phyloP scores from a whole-genome alignment of 306 rosid species.

The Hippophae tibetana region DNA sequence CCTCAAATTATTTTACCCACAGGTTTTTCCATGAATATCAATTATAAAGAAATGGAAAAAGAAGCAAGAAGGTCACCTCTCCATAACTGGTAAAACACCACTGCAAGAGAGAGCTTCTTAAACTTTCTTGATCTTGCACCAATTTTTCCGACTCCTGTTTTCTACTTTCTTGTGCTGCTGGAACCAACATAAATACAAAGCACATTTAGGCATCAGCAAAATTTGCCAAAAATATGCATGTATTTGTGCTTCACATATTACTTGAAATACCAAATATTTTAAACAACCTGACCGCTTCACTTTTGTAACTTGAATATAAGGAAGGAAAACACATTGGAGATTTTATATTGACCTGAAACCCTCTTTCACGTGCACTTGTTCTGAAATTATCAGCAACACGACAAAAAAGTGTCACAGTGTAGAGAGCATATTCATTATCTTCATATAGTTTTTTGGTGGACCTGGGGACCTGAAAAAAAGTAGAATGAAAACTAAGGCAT shows the following conservation, averaged over 20 bases:
- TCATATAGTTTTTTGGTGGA: slow-evolving; percentile 76
- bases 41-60: slow-evolving; percentile 5
- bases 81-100: slow-evolving; percentile 92
- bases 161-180: slow-evolving; percentile 66
- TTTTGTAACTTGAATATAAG: slow-evolving; percentile 9
- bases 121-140: slow-evolving; percentile 68
- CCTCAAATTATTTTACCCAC: too few species aligned
- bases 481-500: slow-evolving; percentile 25
- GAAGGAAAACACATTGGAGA: background rate
- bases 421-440: slow-evolving; percentile 91
- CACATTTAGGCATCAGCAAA: background rate
- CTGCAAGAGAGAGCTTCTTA: slow-evolving; percentile 75
- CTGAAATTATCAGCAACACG: slow-evolving; percentile 85
- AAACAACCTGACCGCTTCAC: background rate
- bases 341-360: slow-evolving; percentile 59
- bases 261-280: background rate
- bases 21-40: too few species aligned
- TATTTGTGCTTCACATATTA: background rate
- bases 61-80: slow-evolving; percentile 40
- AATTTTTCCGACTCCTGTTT: slow-evolving; percentile 73
- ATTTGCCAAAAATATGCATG: slow-evolving; percentile 5
- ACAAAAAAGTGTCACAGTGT: slow-evolving; percentile 71
- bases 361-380: slow-evolving; percentile 75
- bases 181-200: slow-evolving; percentile 17
- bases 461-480: slow-evolving; percentile 75